These are phyloP conservation scores for Flaveria floridana DNA, from an alignment of 140 eudicot genomes.

Conservation along the genomic window DNA sequence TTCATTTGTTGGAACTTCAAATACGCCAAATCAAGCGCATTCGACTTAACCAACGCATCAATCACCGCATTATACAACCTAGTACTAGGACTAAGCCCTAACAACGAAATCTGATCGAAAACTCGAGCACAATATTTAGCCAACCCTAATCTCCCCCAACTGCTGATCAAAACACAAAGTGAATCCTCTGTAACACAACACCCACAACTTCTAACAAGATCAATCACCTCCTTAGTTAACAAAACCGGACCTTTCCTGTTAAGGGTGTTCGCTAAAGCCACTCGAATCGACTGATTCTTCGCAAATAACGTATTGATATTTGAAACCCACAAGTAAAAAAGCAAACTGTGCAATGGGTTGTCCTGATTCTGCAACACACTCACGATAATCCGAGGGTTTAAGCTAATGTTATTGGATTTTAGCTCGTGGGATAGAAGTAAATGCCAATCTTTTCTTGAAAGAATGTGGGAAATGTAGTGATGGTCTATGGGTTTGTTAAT, in stretches of 20 bases:
- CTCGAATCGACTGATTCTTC: constrained; percentile 51
- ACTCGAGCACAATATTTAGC: constrained; percentile 72
- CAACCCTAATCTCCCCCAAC: constrained; percentile 96
- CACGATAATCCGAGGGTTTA: constrained; percentile 48
- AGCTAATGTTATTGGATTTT: constrained; percentile 43
- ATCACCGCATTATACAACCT: constrained; percentile 84
- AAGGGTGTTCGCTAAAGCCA: constrained; percentile 57
- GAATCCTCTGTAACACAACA: constrained; percentile 59
- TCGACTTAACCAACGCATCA: constrained; percentile 77
- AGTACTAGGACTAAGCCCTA: constrained; percentile 65
- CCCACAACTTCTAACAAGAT: constrained; percentile 55
- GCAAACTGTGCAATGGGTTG: constrained; percentile 54
- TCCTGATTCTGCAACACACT: constrained; percentile 86
- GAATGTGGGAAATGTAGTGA: constrained; percentile 49
- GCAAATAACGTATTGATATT: constrained; percentile 44
- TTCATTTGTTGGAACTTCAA: constrained; percentile 93
- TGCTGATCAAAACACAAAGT: constrained; percentile 63
- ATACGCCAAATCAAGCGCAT: constrained; percentile 90
- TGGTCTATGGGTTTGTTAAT: constrained; percentile 54
- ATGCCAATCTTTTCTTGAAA: constrained; percentile 77
- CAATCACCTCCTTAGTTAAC: constrained; percentile 56
- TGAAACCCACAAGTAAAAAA: constrained; percentile 80
- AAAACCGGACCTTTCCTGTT: constrained; percentile 79
- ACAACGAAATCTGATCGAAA: constrained; percentile 75
- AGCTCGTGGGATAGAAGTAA: constrained; percentile 69